Evolutionary conservation across 2,329 filamentous ascomycete genomes (phyloP).

Genomic region (Talaromyces sp.): DNA sequence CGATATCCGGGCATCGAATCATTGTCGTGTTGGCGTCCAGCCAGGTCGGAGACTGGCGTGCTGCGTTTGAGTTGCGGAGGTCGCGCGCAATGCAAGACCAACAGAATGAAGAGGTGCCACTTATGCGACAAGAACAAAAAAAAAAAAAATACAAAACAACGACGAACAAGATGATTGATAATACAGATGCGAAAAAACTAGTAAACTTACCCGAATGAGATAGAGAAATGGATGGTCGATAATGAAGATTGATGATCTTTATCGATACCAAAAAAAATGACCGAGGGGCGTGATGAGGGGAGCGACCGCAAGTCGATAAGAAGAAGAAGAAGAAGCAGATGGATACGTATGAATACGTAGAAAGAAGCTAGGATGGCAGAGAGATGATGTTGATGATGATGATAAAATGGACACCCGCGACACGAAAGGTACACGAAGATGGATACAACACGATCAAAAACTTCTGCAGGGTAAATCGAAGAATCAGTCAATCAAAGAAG

Average conservation of each 20-base stretch:
- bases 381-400: slow-evolving; percentile 17
- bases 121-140: background rate
- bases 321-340: slow-evolving; percentile 21
- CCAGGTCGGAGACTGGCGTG: background rate
- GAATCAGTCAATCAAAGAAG: slow-evolving; percentile 19
- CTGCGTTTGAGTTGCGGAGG: background rate
- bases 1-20: background rate
- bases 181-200: background rate
- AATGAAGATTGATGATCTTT: slow-evolving; percentile 12
- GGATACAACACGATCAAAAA: slow-evolving; percentile 27
- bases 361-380: slow-evolving; percentile 19
- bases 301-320: slow-evolving; percentile 20
- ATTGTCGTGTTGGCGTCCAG: background rate
- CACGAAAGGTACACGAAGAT: slow-evolving; percentile 23
- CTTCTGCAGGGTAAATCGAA: slow-evolving; percentile 26
- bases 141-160: background rate
- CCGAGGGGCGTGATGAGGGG: background rate
- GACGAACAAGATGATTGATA: background rate
- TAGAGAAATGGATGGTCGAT: slow-evolving; percentile 10
- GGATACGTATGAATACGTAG: slow-evolving; percentile 20
- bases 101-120: background rate
- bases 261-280: slow-evolving; percentile 17
- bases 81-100: background rate
- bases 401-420: slow-evolving; percentile 28
- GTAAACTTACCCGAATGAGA: slow-evolving; percentile 17